Percentiles rank a stretch among this genome's conserved stretches.
These are phyloP conservation scores for Coelastrella sp. DNA, from an alignment of 139 green algal genomes.

Conservation along the genomic window DNA sequence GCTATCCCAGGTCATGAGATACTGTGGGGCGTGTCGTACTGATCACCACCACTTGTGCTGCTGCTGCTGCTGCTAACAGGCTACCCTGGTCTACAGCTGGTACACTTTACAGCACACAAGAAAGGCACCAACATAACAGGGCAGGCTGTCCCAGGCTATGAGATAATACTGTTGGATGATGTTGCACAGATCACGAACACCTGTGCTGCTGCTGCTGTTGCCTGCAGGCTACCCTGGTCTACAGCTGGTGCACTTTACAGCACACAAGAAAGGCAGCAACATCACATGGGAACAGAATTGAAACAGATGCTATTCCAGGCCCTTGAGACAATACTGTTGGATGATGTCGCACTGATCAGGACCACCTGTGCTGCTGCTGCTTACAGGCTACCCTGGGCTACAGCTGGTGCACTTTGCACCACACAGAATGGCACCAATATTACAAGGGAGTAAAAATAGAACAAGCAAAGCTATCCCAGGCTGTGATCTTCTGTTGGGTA, in stretches of 20 bases:
- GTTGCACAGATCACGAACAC: too few species aligned
- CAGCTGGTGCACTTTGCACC: constrained; percentile 10
- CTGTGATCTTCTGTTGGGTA: too few species aligned
- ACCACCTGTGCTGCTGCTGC: too few species aligned
- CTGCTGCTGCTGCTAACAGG: not conserved
- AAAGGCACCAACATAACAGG: too few species aligned
- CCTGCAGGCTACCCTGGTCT: constrained; percentile 11
- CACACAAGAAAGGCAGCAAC: constrained; percentile 9
- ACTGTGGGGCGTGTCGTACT: too few species aligned
- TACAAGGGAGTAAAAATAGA: not conserved
- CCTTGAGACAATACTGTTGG: too few species aligned
- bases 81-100: constrained; percentile 15
- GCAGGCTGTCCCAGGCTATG: too few species aligned
- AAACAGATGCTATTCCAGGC: not conserved
- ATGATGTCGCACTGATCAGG: too few species aligned
- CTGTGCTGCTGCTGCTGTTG: too few species aligned
- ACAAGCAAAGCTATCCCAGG: too few species aligned
- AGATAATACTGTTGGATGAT: not conserved
- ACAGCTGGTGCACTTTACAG: not conserved
- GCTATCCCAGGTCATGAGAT: too few species aligned
- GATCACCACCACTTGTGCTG: too few species aligned
- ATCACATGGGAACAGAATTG: constrained; percentile 22
- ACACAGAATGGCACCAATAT: constrained; percentile 5
- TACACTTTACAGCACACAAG: constrained; percentile 14
- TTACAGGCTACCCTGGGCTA: constrained; percentile 9